These are phyloP conservation scores for Puya raimondii DNA, from an alignment of 176 grass and related monocot species.

Conservation along the genomic window DNA sequence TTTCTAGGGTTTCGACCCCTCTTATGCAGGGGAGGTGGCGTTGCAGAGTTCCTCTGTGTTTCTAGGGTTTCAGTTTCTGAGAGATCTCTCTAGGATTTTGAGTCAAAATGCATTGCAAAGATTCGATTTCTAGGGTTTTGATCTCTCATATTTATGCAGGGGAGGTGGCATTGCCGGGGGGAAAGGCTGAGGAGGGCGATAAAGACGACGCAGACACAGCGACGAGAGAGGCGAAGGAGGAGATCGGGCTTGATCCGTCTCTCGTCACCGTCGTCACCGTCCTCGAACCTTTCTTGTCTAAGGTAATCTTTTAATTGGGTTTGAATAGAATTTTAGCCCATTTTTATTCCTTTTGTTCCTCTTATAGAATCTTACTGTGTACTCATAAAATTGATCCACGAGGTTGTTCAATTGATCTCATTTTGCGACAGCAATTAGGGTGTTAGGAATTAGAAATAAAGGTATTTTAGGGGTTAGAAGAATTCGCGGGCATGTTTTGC, in stretches of 20 bases:
- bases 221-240: conserved; percentile 52
- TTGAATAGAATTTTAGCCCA: background rate
- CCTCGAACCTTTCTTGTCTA: conserved; percentile 57
- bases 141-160: conserved; percentile 22
- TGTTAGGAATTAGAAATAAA: too few relatives aligned
- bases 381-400: too few relatives aligned
- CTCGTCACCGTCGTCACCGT: conserved; percentile 40
- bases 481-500: too few relatives aligned
- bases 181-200: conserved; percentile 59
- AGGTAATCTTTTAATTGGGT: conserved; percentile 21
- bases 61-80: background rate
- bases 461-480: too few relatives aligned
- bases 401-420: too few relatives aligned
- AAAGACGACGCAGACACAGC: conserved; percentile 56
- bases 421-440: too few relatives aligned
- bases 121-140: background rate
- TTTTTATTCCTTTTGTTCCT: background rate
- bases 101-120: background rate
- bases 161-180: conserved; percentile 70
- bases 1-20: background rate
- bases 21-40: too few relatives aligned
- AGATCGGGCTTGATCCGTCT: conserved; percentile 56
- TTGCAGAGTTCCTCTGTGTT: background rate
- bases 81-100: background rate
- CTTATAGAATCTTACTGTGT: background rate